phyloP scores from a whole-genome alignment of 257 asterid genomes.

The Lavandula angustifolia region DNA sequence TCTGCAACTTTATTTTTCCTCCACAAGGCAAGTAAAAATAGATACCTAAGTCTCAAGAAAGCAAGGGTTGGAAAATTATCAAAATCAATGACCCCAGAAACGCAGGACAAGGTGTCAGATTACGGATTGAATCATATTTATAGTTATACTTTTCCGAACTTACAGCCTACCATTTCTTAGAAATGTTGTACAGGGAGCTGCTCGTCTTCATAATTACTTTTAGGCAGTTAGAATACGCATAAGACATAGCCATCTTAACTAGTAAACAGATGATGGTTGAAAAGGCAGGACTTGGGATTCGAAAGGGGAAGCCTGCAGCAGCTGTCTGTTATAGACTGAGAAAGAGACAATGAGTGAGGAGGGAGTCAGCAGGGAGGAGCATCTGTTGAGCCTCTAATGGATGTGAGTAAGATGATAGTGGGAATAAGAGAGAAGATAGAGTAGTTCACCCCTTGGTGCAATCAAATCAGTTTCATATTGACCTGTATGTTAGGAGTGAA shows the following conservation, averaged over 20 bases:
- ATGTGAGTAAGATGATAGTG: background rate
- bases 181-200: background rate
- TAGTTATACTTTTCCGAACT: background rate
- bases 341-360: background rate
- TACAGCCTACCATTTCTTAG: background rate
- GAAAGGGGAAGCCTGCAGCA: background rate
- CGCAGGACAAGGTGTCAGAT: constrained; percentile 2
- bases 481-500: background rate
- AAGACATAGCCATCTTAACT: background rate
- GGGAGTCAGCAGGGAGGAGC: background rate
- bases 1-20: constrained; percentile 12
- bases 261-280: background rate
- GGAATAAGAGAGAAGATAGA: background rate
- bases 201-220: background rate
- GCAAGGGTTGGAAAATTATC: constrained; percentile 3
- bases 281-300: background rate
- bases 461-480: background rate
- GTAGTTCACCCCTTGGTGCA: background rate
- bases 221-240: background rate
- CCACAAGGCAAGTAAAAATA: constrained; percentile 20
- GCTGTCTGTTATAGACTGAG: background rate
- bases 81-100: constrained; percentile 2
- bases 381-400: background rate
- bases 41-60: constrained; percentile 13
- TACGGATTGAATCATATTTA: constrained; percentile 10